phyloP scores from a whole-genome alignment of 1,139 yeast species.

The Debaryomyces singareniensis region DNA sequence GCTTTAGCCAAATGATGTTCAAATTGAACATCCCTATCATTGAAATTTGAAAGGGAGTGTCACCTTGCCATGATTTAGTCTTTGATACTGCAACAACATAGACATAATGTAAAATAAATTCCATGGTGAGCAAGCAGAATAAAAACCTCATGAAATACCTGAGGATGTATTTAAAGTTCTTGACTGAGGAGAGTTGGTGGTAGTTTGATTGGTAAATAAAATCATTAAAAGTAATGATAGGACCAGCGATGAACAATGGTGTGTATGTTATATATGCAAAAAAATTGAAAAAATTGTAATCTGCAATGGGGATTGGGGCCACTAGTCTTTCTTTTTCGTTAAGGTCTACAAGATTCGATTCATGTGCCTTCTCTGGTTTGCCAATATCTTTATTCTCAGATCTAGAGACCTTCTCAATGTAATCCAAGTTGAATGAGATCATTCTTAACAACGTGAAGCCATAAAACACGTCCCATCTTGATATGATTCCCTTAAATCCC shows the following conservation, averaged over 20 bases:
- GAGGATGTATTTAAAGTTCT: conserved; percentile 41
- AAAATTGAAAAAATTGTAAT: conserved; percentile 59
- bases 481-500: conserved; percentile 65
- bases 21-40: conserved; percentile 92
- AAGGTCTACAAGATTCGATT: conserved; percentile 14
- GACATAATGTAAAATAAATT: conserved; percentile 75
- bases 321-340: conserved; percentile 65
- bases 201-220: conserved; percentile 65
- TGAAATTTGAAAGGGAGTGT: conserved; percentile 86
- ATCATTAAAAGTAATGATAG: conserved; percentile 88
- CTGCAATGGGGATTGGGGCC: conserved; percentile 54
- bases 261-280: conserved; percentile 75
- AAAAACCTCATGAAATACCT: conserved; percentile 63
- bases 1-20: conserved; percentile 86
- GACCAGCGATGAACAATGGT: conserved; percentile 93
- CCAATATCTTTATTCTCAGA: conserved; percentile 8
- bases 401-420: conserved; percentile 38
- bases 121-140: conserved; percentile 82
- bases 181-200: conserved; percentile 32
- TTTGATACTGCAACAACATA: conserved; percentile 92
- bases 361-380: conserved; percentile 4
- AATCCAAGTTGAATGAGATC: conserved; percentile 80
- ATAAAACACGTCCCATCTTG: conserved; percentile 94
- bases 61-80: conserved; percentile 84
- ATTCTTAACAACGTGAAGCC: conserved; percentile 82